Evolutionary conservation across 1,139 yeast species (phyloP).

Genomic region (Magnusiomyces fungicola): DNA sequence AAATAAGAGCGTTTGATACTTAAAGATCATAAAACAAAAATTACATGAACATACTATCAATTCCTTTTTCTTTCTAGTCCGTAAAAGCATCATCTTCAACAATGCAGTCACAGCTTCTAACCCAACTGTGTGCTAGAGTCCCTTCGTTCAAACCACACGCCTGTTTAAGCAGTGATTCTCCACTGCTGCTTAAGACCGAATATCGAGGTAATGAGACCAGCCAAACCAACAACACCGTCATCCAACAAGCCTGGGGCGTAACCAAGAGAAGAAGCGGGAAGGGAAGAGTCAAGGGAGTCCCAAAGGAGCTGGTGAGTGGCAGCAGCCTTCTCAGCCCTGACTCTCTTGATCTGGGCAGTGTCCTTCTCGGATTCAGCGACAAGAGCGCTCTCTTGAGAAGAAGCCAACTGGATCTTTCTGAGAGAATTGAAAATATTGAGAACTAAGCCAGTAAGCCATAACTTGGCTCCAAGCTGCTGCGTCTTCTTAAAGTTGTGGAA

Average conservation of each 20-base stretch:
- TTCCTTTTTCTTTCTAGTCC: no score
- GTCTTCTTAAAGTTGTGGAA: slow-evolving; percentile 31
- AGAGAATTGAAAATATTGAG: slow-evolving; percentile 55
- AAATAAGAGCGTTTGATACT: no score
- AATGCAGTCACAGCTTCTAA: no score
- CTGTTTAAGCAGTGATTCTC: slow-evolving; percentile 31
- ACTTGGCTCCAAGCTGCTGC: slow-evolving; percentile 39
- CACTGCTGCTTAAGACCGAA: slow-evolving; percentile 74
- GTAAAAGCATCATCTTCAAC: no score
- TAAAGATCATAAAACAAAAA: no score
- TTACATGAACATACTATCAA: no score
- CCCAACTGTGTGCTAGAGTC: no score
- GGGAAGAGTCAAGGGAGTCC: slow-evolving; percentile 70
- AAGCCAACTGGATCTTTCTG: slow-evolving; percentile 39
- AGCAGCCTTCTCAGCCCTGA: slow-evolving; percentile 33
- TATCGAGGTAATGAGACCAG: slow-evolving; percentile 75
- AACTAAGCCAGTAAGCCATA: slow-evolving; percentile 71
- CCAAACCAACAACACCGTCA: slow-evolving; percentile 79
- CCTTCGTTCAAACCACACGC: no score
- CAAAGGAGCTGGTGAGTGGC: slow-evolving; percentile 65
- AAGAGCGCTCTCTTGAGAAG: slow-evolving; percentile 33
- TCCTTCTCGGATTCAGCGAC: slow-evolving; percentile 33
- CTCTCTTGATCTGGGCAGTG: slow-evolving; percentile 34
- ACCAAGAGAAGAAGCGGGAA: slow-evolving; percentile 66
- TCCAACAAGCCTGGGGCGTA: slow-evolving; percentile 41